These are phyloP conservation scores for Oidium heveae DNA, from an alignment of 2,329 filamentous ascomycete genomes.

Conservation along the genomic window DNA sequence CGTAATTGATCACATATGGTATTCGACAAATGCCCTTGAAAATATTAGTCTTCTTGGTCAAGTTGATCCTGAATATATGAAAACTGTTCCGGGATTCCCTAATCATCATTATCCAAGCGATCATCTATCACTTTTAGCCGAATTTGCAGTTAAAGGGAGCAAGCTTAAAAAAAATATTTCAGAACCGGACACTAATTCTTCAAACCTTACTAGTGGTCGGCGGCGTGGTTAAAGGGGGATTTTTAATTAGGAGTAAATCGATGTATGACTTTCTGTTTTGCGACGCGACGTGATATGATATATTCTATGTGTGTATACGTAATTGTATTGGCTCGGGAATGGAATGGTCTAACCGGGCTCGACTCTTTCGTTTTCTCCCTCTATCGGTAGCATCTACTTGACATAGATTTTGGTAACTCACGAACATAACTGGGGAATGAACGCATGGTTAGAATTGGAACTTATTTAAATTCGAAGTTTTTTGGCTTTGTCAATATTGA, in stretches of 20 bases:
- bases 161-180: constrained; percentile 18
- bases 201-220: constrained; percentile 8
- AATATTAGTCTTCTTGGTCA: constrained; percentile 41
- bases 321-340: not conserved
- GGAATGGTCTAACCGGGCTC: not conserved
- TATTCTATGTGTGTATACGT: not conserved
- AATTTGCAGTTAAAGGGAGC: constrained; percentile 43
- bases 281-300: not conserved
- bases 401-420: not conserved
- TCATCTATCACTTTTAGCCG: constrained; percentile 40
- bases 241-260: not conserved
- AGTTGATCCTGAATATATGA: constrained; percentile 45
- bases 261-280: not conserved
- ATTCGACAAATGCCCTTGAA: constrained; percentile 52
- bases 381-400: not conserved
- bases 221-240: constrained; percentile 1
- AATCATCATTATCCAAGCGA: constrained; percentile 56
- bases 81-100: constrained; percentile 45
- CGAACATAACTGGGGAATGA: not conserved
- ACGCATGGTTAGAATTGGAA: not conserved
- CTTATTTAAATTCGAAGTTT: not conserved
- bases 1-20: constrained; percentile 95
- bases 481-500: not conserved
- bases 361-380: not conserved
- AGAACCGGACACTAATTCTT: constrained; percentile 14